Percentiles rank a stretch among this genome's conserved stretches.
Evolutionary conservation across 192 early-diverging fungal species (phyloP).

Genomic region (Haplosporangium gracile): DNA sequence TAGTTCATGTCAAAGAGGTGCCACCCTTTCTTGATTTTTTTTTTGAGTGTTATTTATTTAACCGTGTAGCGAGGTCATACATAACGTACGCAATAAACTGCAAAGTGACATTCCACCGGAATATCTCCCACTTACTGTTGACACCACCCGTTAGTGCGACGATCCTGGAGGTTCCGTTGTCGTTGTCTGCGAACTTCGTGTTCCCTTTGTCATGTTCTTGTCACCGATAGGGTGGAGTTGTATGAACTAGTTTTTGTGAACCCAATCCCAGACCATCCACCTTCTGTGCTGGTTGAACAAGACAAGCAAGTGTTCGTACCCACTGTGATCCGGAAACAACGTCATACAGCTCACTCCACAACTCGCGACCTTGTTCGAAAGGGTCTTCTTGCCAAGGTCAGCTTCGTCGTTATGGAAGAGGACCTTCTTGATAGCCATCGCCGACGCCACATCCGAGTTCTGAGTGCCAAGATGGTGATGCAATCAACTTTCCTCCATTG

Average conservation of each 20-base stretch:
- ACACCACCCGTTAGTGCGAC: no score
- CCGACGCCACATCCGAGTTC: slow-evolving; percentile 13
- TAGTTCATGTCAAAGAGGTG: no score
- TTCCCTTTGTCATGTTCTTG: background rate
- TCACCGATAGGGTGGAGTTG: slow-evolving; percentile 4
- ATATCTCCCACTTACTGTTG: no score
- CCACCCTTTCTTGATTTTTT: no score
- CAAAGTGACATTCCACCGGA: no score
- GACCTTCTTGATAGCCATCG: slow-evolving; percentile 26
- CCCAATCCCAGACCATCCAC: slow-evolving; percentile 42
- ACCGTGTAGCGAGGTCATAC: no score
- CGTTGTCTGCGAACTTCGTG: background rate
- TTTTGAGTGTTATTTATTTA: no score
- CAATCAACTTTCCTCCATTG: slow-evolving; percentile 4
- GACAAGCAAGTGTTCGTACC: slow-evolving; percentile 24
- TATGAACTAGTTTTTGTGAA: slow-evolving; percentile 26
- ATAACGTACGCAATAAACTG: no score
- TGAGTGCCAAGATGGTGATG: slow-evolving; percentile 25
- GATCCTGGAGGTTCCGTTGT: no score
- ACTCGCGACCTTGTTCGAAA: slow-evolving; percentile 16
- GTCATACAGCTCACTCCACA: slow-evolving; percentile 32
- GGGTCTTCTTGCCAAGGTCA: background rate
- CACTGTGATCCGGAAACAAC: slow-evolving; percentile 20
- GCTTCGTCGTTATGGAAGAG: slow-evolving; percentile 4
- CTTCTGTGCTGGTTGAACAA: slow-evolving; percentile 32